Evolutionary conservation across 805 yeast genomes (phyloP).

Genomic region (Metschnikowia vanudenii): DNA sequence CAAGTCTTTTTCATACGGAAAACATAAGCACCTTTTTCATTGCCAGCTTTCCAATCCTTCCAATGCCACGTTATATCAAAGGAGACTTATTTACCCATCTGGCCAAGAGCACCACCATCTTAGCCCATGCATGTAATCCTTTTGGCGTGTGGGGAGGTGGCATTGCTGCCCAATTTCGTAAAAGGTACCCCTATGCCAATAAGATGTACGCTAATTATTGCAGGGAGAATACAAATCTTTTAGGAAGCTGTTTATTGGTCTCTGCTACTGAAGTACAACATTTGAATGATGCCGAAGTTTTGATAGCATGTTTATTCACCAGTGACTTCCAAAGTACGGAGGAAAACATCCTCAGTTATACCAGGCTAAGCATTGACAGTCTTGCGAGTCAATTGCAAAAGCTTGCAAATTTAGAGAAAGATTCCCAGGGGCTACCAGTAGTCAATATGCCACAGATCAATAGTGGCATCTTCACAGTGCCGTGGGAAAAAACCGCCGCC

Average conservation of each 20-base stretch:
- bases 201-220: conserved; percentile 47
- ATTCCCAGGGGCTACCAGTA: conserved; percentile 19
- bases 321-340: conserved; percentile 48
- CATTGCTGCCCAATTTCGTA: conserved; percentile 58
- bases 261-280: conserved; percentile 23
- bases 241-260: conserved; percentile 54
- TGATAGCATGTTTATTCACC: conserved; percentile 72
- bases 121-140: conserved; percentile 81
- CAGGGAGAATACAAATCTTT: conserved; percentile 26
- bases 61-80: conserved; percentile 45
- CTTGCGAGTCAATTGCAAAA: conserved; percentile 24
- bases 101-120: conserved; percentile 31
- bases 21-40: too few relatives aligned
- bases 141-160: conserved; percentile 87
- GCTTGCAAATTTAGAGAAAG: conserved; percentile 5
- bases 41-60: too few relatives aligned
- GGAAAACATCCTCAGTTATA: conserved; percentile 48
- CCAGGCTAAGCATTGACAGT: conserved; percentile 49
- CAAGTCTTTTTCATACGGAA: too few relatives aligned
- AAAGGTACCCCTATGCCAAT: conserved; percentile 57
- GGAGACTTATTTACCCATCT: conserved; percentile 56
- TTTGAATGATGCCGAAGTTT: conserved; percentile 25
- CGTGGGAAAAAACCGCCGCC: conserved; percentile 69
- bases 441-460: conserved; percentile 78
- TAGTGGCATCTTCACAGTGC: conserved; percentile 70